Percentiles rank a stretch among this genome's conserved stretches.
These are phyloP conservation scores for Ogataea sp. DNA, from an alignment of 805 yeast genomes.

Conservation along the genomic window DNA sequence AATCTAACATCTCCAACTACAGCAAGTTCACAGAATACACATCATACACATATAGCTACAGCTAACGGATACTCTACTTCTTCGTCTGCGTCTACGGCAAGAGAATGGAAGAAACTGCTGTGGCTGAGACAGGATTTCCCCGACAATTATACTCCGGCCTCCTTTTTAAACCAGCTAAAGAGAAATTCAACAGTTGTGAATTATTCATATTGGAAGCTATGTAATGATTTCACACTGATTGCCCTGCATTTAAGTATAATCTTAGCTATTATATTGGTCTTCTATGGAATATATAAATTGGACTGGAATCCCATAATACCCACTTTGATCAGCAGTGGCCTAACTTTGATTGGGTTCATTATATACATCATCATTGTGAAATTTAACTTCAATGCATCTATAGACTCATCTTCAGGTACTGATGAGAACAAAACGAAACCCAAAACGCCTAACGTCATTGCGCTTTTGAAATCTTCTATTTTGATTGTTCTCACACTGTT, in stretches of 20 bases:
- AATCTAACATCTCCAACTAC: no score
- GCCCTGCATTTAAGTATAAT: constrained; percentile 59
- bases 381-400: no score
- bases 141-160: constrained; percentile 80
- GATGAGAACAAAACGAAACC: no score
- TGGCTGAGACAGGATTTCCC: constrained; percentile 84
- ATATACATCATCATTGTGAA: constrained; percentile 11
- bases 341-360: constrained; percentile 29
- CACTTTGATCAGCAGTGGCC: constrained; percentile 22
- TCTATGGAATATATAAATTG: constrained; percentile 47
- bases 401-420: no score
- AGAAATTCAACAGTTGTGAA: constrained; percentile 67
- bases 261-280: constrained; percentile 57
- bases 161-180: constrained; percentile 73
- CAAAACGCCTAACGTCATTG: constrained; percentile 15
- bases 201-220: constrained; percentile 56
- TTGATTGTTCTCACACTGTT: constrained; percentile 64
- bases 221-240: constrained; percentile 63
- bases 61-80: not conserved
- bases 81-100: not conserved
- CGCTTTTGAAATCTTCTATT: constrained; percentile 52
- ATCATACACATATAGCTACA: not conserved
- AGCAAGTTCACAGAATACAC: no score
- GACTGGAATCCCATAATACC: constrained; percentile 44
- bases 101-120: constrained; percentile 74